phyloP scores from a whole-genome alignment of 345 rosid species.

The Acer negundo region DNA sequence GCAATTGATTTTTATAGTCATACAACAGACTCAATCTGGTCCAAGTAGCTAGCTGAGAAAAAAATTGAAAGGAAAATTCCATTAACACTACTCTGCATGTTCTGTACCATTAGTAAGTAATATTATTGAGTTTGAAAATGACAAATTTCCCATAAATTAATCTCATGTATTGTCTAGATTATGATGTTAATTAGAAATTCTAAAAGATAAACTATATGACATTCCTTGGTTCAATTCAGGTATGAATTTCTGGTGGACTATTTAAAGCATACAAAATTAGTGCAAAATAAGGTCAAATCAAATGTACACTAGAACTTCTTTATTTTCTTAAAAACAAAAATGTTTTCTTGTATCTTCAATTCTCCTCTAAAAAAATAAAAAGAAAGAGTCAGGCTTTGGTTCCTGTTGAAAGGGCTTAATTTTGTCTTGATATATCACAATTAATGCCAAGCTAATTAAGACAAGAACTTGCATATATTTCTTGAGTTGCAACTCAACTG shows the following conservation, averaged over 20 bases:
- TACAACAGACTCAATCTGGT: too few relatives aligned
- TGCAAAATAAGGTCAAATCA: neutral
- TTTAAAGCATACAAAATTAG: neutral
- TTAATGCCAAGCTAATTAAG: neutral
- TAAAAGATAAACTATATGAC: neutral
- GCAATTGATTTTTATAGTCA: too few relatives aligned
- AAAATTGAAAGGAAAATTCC: too few relatives aligned
- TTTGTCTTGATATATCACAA: neutral
- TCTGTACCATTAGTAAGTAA: too few relatives aligned
- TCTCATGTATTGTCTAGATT: neutral
- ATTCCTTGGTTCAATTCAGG: neutral
- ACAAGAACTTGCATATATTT: slow-evolving; percentile 17
- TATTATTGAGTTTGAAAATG: neutral
- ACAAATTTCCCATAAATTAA: neutral
- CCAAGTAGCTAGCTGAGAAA: too few relatives aligned
- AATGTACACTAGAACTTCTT: neutral
- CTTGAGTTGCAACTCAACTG: slow-evolving; percentile 5
- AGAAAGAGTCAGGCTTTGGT: neutral
- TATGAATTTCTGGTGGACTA: neutral
- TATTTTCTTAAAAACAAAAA: neutral
- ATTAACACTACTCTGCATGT: too few relatives aligned
- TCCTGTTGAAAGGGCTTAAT: slow-evolving; percentile 11
- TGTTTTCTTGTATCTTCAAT: neutral
- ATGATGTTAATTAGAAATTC: neutral
- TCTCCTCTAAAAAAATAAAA: neutral